phyloP scores from a whole-genome alignment of 2,329 filamentous ascomycete species.

The Calonectria pseudoreteaudii region DNA sequence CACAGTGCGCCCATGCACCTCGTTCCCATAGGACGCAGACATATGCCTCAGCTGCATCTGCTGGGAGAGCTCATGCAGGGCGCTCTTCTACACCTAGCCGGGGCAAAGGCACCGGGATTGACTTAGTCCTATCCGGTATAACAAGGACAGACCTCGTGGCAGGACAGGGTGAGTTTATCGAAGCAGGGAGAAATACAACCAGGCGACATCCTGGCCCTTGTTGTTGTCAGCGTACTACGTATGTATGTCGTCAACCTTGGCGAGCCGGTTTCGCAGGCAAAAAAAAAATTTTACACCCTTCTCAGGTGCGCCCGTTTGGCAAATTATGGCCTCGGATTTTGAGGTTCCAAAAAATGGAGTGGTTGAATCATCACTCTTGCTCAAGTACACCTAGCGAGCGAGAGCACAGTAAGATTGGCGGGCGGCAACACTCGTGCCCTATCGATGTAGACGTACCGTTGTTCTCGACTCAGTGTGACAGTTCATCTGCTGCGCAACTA shows the following conservation, averaged over 20 bases:
- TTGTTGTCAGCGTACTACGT: constrained; percentile 6
- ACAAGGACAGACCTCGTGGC: constrained; percentile 20
- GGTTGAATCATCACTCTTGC: not conserved
- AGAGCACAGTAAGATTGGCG: not conserved
- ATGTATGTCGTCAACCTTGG: constrained; percentile 19
- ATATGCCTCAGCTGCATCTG: constrained; percentile 20
- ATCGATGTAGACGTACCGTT: not conserved
- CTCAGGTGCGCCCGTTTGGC: not conserved
- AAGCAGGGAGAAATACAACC: not conserved
- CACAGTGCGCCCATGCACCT: constrained; percentile 23
- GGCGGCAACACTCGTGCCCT: not conserved
- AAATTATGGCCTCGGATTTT: not conserved
- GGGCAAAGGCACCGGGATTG: constrained; percentile 26
- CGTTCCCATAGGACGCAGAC: constrained; percentile 21
- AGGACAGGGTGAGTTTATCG: constrained; percentile 2
- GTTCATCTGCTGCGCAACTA: constrained; percentile 8
- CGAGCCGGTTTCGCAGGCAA: constrained; percentile 1
- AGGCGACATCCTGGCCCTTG: constrained; percentile 17
- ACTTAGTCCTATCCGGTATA: constrained; percentile 17
- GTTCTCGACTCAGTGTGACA: constrained; percentile 1
- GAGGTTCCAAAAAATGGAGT: not conserved
- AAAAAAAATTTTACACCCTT: not conserved
- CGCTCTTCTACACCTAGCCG: constrained; percentile 25
- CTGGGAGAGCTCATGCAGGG: constrained; percentile 28
- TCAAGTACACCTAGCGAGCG: not conserved